phyloP scores from a whole-genome alignment of 2,329 filamentous ascomycete species.

The Aspergillus oerlinghausenensis region DNA sequence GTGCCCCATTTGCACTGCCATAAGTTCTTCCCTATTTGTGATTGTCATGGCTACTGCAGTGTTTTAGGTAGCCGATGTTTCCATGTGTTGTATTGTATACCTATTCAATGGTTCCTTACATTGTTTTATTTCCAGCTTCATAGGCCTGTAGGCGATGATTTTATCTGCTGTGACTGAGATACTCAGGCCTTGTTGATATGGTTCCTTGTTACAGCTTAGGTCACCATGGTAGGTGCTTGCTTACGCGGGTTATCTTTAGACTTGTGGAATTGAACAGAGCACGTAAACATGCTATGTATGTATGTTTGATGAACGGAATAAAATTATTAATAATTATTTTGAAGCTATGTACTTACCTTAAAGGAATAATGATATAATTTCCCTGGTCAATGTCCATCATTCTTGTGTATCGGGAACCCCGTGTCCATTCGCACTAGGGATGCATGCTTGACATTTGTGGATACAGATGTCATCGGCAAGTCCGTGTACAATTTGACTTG shows the following conservation, averaged over 20 bases:
- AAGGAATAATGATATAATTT: background rate
- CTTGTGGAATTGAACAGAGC: background rate
- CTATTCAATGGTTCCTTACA: background rate
- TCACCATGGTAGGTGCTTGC: background rate
- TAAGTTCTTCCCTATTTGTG: background rate
- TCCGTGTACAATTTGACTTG: background rate
- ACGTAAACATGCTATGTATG: too few relatives aligned
- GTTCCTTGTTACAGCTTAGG: background rate
- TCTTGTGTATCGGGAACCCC: background rate
- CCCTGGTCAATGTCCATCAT: background rate
- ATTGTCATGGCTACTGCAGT: too few relatives aligned
- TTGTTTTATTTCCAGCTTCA: background rate
- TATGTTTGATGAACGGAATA: too few relatives aligned
- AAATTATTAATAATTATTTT: background rate
- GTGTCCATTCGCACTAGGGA: background rate
- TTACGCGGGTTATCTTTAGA: background rate
- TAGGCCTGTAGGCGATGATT: background rate
- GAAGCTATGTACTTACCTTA: background rate
- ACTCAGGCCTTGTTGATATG: background rate
- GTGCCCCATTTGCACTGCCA: background rate
- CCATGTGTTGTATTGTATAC: background rate
- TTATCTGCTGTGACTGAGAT: background rate
- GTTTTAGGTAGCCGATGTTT: too few relatives aligned
- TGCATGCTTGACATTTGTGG: background rate
- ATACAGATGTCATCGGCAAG: background rate